Evolutionary conservation across 305 asterid species (phyloP).

Genomic region (Fraxinus ornus): DNA sequence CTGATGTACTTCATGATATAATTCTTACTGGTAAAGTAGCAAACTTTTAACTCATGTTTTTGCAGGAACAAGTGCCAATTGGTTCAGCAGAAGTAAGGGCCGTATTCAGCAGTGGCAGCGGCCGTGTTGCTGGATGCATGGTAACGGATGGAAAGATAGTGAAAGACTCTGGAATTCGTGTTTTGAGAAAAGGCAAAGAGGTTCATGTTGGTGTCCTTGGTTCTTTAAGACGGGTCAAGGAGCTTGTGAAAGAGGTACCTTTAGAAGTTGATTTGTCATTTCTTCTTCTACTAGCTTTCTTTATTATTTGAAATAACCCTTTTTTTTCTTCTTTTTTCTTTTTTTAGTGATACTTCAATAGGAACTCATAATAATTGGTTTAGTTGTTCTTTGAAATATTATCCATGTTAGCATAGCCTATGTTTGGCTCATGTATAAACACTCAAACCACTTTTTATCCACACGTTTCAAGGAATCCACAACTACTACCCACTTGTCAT

Average conservation of each 20-base stretch:
- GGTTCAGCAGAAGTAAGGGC: slow-evolving; percentile 93
- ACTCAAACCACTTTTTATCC: neutral
- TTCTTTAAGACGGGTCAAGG: slow-evolving; percentile 87
- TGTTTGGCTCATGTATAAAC: neutral
- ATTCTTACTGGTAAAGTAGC: slow-evolving; percentile 6
- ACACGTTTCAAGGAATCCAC: neutral
- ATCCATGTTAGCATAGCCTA: neutral
- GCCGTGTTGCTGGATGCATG: slow-evolving; percentile 98
- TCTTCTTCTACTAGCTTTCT: slow-evolving; percentile 9
- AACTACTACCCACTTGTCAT: neutral
- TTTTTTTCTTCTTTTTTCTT: neutral
- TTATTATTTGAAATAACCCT: neutral
- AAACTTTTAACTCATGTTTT: slow-evolving; percentile 1
- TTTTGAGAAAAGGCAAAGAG: slow-evolving; percentile 68
- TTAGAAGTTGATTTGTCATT: slow-evolving; percentile 12
- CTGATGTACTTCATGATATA: neutral
- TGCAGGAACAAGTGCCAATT: slow-evolving; percentile 83
- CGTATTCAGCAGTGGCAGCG: slow-evolving; percentile 95
- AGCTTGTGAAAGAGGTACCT: slow-evolving; percentile 88
- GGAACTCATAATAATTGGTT: neutral
- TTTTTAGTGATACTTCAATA: neutral
- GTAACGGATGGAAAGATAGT: slow-evolving; percentile 86
- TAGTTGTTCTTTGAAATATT: neutral
- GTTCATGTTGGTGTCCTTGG: slow-evolving; percentile 72
- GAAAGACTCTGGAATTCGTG: slow-evolving; percentile 84